These are phyloP conservation scores for Citrus australasica DNA, from an alignment of 345 rosid species.

Conservation along the genomic window DNA sequence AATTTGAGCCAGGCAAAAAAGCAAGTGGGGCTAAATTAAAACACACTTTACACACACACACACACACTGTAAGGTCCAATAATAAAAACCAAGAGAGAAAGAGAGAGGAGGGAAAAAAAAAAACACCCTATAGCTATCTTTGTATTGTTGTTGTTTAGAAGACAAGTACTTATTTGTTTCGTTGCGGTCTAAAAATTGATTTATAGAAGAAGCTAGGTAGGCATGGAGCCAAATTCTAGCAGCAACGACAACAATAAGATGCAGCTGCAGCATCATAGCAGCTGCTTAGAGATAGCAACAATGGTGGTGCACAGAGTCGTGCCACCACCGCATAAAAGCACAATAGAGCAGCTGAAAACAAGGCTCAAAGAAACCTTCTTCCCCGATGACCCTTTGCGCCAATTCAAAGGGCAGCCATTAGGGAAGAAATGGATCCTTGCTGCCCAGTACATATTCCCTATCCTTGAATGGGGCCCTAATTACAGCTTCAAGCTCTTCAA, in stretches of 20 bases:
- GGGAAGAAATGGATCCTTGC: conserved; percentile 55
- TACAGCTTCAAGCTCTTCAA: conserved; percentile 68
- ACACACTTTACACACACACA: not conserved
- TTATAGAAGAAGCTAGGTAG: not conserved
- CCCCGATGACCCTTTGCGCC: conserved; percentile 96
- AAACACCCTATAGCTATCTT: not conserved
- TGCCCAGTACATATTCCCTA: conserved; percentile 77
- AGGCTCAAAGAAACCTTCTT: conserved; percentile 85
- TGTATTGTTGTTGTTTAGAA: not conserved
- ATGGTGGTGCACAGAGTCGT: conserved; percentile 74
- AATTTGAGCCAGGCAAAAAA: not conserved
- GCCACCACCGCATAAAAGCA: conserved; percentile 68
- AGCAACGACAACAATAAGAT: not conserved
- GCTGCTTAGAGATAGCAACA: conserved; percentile 38
- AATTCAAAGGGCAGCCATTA: conserved; percentile 72
- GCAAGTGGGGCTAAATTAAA: conserved; percentile 13
- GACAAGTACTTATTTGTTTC: conserved; percentile 19
- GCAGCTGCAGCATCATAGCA: not conserved
- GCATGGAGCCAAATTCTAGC: conserved; percentile 31
- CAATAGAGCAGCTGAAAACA: conserved; percentile 45
- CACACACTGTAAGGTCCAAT: not conserved
- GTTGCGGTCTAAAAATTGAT: conserved; percentile 30
- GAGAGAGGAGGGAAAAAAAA: not conserved
- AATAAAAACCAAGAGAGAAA: not conserved
- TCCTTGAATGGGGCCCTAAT: conserved; percentile 85